Evolutionary conservation across 371 early-diverging fungal species (phyloP).

Genomic region (Lichtheimia ornata): DNA sequence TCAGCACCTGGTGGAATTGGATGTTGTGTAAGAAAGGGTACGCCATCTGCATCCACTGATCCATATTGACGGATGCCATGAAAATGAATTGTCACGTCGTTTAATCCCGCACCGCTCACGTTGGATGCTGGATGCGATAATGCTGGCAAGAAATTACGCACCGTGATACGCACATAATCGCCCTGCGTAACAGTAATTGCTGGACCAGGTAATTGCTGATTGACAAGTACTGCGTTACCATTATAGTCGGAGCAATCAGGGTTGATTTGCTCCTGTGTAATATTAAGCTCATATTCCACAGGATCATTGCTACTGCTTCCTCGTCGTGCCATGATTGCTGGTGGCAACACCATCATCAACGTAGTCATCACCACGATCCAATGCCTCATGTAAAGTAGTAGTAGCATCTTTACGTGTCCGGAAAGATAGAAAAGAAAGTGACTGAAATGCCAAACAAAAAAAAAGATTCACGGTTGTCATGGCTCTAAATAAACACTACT

Average conservation of each 20-base stretch:
- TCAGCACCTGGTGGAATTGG: slow-evolving; percentile 57
- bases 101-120: slow-evolving; percentile 16
- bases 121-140: not conserved
- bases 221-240: slow-evolving; percentile 32
- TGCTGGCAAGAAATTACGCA: slow-evolving; percentile 36
- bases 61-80: slow-evolving; percentile 49
- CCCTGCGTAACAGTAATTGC: slow-evolving; percentile 39
- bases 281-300: slow-evolving; percentile 31
- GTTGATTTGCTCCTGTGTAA: slow-evolving; percentile 24
- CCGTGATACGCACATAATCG: slow-evolving; percentile 36
- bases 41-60: slow-evolving; percentile 53
- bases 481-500: not conserved
- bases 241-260: slow-evolving; percentile 41
- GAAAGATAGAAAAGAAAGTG: not conserved
- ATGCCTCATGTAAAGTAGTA: not conserved
- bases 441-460: no score
- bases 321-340: no score
- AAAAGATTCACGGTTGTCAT: not conserved
- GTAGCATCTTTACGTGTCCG: no score
- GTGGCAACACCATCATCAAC: not conserved
- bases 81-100: slow-evolving; percentile 41
- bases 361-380: not conserved
- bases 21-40: slow-evolving; percentile 59
- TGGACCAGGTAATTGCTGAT: slow-evolving; percentile 55
- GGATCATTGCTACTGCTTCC: no score